These are phyloP conservation scores for Debaryomyces subglobosus DNA, from an alignment of 1,139 yeast species.

Conservation along the genomic window DNA sequence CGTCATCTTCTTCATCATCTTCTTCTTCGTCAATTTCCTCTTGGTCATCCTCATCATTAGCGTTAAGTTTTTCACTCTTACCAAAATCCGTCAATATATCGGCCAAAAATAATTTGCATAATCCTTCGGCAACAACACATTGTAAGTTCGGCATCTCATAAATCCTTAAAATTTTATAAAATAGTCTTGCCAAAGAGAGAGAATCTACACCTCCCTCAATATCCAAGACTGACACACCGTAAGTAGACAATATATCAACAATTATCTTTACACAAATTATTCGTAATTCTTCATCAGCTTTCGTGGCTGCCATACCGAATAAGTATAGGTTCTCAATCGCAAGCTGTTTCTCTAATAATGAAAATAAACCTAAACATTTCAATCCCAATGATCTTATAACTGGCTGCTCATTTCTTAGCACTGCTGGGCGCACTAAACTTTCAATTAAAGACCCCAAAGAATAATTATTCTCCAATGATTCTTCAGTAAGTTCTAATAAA, in stretches of 20 bases:
- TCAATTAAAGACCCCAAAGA: slow-evolving; percentile 74
- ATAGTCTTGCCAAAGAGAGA: slow-evolving; percentile 62
- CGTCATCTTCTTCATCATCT: slow-evolving; percentile 13
- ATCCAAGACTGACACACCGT: slow-evolving; percentile 71
- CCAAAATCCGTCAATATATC: slow-evolving; percentile 74
- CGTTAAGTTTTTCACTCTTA: slow-evolving; percentile 10
- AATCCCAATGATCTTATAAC: slow-evolving; percentile 69
- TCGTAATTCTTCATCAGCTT: slow-evolving; percentile 57
- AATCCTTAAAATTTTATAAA: slow-evolving; percentile 65
- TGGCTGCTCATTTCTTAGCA: slow-evolving; percentile 60
- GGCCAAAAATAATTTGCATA: slow-evolving; percentile 80
- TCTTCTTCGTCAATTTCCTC: slow-evolving; percentile 14
- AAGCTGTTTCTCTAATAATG: slow-evolving; percentile 66
- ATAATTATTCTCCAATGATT: slow-evolving; percentile 65
- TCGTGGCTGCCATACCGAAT: slow-evolving; percentile 68
- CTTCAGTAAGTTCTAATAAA: slow-evolving; percentile 68
- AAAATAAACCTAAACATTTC: slow-evolving; percentile 76
- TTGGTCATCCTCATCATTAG: slow-evolving; percentile 12
- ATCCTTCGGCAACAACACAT: slow-evolving; percentile 82
- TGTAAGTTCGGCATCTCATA: slow-evolving; percentile 67
- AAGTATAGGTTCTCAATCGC: slow-evolving; percentile 64
- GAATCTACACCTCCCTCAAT: slow-evolving; percentile 63
- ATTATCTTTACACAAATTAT: slow-evolving; percentile 68
- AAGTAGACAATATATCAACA: slow-evolving; percentile 76
- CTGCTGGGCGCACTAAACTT: slow-evolving; percentile 82